Base-by-base conservation (phyloP, 2,329 filamentous ascomycete species). In the Ascosphaera apis region DNA sequence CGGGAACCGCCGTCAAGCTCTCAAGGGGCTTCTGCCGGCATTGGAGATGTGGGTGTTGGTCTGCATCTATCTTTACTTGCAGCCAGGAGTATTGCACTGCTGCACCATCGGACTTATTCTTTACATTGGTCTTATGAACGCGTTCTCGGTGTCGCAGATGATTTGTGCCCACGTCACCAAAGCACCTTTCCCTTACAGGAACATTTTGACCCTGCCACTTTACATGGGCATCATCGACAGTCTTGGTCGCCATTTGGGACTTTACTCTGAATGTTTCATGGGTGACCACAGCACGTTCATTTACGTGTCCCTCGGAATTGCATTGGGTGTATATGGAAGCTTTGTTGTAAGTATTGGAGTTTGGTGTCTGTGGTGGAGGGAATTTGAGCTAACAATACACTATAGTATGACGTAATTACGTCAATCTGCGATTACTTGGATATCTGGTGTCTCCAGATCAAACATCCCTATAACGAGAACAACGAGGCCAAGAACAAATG, bases 391-490 rank as follows among this genome's bases (percentile, higher is more conserved):
- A n/a, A n/a, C n/a, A n/a, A n/a, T 4, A 17, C 12, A 15, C n/a
- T 31, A 15, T 38, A 65, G 62, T 56, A 91, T 21, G 88, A 95
- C 53, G 84, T 95, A 38, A 93, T 98, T 45, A 82, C 88, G 40
- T 91, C 82, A 19, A 95, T 98, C 47, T 98, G 88, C 58, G 88
- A 98, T 54, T 92, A 91, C 53, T 66, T 95, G 41, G 88, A 98
- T 53, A 98, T 98, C 45, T 95, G 83, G 82, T 98, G 88, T 53
- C 63, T 98, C 53, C 91, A 80, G 1, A 98, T 98, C 60, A 98
- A 98, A 67, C 75, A 95, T 48, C 70, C 70, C 1, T 63, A 65
- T 41, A 51, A 61, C 25, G 60, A 63, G 36, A 31, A 34, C 27
- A 23, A 18, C 16, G 36, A 34, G 9, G 28, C 7, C 15, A 7